These are phyloP conservation scores for Boletus sensibilis DNA, from an alignment of 768 basidiomycete species.

Conservation along the genomic window DNA sequence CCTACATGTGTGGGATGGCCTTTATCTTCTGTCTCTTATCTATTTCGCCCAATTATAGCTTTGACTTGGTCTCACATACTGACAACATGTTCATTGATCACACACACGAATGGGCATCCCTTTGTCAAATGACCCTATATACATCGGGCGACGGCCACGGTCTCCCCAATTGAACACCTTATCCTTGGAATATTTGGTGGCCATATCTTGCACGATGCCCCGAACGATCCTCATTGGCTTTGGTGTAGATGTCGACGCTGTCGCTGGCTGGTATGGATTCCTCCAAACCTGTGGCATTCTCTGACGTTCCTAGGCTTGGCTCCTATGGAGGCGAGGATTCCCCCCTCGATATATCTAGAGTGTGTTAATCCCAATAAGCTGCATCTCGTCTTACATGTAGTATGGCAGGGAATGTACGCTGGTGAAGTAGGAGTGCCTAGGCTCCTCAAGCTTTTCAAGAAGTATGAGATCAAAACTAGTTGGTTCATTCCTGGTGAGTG, in stretches of 20 bases:
- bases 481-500: constrained; percentile 71
- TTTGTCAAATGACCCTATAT: not conserved
- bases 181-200: not conserved
- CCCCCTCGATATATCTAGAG: constrained; percentile 65
- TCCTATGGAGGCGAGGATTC: constrained; percentile 77
- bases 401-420: constrained; percentile 59
- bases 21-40: not conserved
- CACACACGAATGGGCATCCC: not conserved
- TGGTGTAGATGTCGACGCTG: constrained; percentile 76
- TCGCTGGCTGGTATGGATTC: constrained; percentile 59
- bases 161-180: not conserved
- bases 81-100: not conserved
- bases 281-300: not conserved
- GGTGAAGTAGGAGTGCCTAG: constrained; percentile 72
- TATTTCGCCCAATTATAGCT: not conserved
- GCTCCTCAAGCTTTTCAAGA: constrained; percentile 67
- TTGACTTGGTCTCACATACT: not conserved
- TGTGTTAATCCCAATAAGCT: constrained; percentile 14
- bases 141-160: not conserved
- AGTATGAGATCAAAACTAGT: constrained; percentile 65
- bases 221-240: constrained; percentile 58
- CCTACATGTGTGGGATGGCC: not conserved
- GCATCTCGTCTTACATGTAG: not conserved
- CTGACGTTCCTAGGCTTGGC: constrained; percentile 48
- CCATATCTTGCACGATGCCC: constrained; percentile 38